phyloP scores from a whole-genome alignment of 306 rosid genomes.

The Lotus japonicus region DNA sequence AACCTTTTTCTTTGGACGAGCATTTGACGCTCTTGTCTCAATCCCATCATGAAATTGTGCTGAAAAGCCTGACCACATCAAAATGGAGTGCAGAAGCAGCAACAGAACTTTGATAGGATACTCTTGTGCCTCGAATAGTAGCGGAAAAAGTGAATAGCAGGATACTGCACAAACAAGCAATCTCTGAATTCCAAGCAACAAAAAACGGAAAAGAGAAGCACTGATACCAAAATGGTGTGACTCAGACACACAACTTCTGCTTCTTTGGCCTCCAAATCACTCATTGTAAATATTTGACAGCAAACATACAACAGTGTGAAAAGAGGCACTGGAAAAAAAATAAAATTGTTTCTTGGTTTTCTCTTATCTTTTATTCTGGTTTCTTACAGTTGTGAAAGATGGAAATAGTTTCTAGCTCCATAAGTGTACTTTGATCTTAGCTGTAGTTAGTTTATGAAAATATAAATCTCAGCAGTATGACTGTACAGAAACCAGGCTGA shows the following conservation, averaged over 20 bases:
- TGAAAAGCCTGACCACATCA: conserved; percentile 77
- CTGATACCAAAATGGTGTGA: not conserved
- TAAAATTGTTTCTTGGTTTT: not conserved
- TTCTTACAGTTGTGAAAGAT: too few relatives aligned
- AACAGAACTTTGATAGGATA: conserved; percentile 71
- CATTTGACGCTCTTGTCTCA: conserved; percentile 15
- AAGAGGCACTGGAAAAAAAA: not conserved
- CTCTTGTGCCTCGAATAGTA: conserved; percentile 74
- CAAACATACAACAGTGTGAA: too few relatives aligned
- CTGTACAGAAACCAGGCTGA: too few relatives aligned
- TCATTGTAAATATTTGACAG: not conserved
- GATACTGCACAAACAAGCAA: conserved; percentile 51
- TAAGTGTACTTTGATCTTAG: not conserved
- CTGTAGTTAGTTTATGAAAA: not conserved
- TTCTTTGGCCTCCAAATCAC: not conserved
- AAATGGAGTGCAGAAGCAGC: conserved; percentile 55
- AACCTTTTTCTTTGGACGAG: conserved; percentile 18
- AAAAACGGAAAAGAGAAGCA: not conserved
- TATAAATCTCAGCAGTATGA: not conserved
- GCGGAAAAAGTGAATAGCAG: conserved; percentile 81
- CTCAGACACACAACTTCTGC: conserved; percentile 15
- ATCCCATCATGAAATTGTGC: conserved; percentile 39
- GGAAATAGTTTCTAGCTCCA: not conserved
- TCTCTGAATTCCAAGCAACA: conserved; percentile 1
- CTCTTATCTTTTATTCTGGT: not conserved